Evolutionary conservation across 345 rosid genomes (phyloP), one percentile per base, ranked within the genome.

Genomic region (Hypericum androsaemum): DNA sequence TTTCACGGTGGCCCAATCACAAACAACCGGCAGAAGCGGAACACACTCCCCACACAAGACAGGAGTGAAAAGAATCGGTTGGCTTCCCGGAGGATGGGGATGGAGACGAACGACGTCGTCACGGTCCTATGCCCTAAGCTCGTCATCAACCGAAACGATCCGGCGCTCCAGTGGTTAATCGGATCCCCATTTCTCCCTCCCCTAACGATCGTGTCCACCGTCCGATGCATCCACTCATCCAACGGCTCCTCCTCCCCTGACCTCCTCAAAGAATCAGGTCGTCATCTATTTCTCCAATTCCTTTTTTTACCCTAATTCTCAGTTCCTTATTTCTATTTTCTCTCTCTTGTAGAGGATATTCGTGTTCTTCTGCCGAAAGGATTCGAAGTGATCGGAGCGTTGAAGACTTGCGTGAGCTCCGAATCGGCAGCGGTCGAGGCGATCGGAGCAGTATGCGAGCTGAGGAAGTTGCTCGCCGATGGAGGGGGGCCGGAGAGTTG

Each of bases 161-260:
- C 80, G 16, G 86, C 74, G 16, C 80, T 87, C 39, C 96, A 80
- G 64, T 87, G 98, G 98, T 84, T 90, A 6, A 76, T 84, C 55
- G 95, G 96, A 41, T 87, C 89, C 48, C 95, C 87, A 3, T 84
- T 87, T 61, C 74, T 72, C 57, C 80, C 83, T 28, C 80, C 85
- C 11, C 72, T 76, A 58, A 83, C 98, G 40, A 69, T 90, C 61
- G 63, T 79, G 59, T 90, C 98, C 68, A 75, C 89, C 63, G 59
- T 87, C 66, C 69, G 74, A 61, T 90, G 86, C 70, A 75, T 84
- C 62, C 84, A 84, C 64, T 54, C 60, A 0, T 10, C 7, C 2
- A 44, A 38, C 12, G 8, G 52, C 54, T 43, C 71, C 47, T 14
- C 66, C 66, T 72, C 75, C 37, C 69, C 78, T 5, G 88, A 90